These are phyloP conservation scores for Bocquillonia castaneifolia DNA, from an alignment of 441 rosid genomes.

Conservation along the genomic window DNA sequence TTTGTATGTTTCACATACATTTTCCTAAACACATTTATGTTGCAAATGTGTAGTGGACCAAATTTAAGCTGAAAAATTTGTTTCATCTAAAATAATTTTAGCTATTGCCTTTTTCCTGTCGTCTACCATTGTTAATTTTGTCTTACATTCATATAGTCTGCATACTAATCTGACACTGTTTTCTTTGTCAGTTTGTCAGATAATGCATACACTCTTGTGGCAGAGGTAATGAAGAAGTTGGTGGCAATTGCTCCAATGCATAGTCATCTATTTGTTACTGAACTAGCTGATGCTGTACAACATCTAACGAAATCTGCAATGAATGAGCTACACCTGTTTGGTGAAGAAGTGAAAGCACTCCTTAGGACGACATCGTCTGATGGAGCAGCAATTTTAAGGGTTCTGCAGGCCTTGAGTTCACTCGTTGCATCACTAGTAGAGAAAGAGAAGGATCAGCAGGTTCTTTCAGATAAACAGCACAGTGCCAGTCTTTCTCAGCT, in stretches of 20 bases:
- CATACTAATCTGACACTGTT: constrained; percentile 21
- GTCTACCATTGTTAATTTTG: neutral
- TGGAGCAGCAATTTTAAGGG: constrained; percentile 93
- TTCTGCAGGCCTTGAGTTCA: constrained; percentile 83
- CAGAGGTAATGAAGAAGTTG: constrained; percentile 87
- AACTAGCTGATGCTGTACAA: constrained; percentile 75
- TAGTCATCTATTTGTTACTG: constrained; percentile 74
- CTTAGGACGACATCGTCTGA: constrained; percentile 73
- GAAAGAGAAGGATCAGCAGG: constrained; percentile 54
- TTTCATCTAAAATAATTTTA: too few species aligned
- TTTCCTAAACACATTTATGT: too few species aligned
- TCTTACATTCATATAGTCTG: neutral
- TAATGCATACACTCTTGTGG: constrained; percentile 81
- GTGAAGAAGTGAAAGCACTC: constrained; percentile 80
- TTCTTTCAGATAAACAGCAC: constrained; percentile 49
- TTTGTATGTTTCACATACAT: too few species aligned
- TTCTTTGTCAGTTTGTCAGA: constrained; percentile 75
- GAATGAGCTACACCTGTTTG: constrained; percentile 72
- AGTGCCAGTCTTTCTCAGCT: constrained; percentile 63
- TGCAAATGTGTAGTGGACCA: too few species aligned
- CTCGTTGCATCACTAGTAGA: constrained; percentile 55
- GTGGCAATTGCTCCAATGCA: constrained; percentile 78
- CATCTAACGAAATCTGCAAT: constrained; percentile 73
- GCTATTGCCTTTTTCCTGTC: neutral
- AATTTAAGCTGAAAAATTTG: too few species aligned